phyloP scores from a whole-genome alignment of 2,329 filamentous ascomycete genomes.

The Scedosporium aurantiacum region DNA sequence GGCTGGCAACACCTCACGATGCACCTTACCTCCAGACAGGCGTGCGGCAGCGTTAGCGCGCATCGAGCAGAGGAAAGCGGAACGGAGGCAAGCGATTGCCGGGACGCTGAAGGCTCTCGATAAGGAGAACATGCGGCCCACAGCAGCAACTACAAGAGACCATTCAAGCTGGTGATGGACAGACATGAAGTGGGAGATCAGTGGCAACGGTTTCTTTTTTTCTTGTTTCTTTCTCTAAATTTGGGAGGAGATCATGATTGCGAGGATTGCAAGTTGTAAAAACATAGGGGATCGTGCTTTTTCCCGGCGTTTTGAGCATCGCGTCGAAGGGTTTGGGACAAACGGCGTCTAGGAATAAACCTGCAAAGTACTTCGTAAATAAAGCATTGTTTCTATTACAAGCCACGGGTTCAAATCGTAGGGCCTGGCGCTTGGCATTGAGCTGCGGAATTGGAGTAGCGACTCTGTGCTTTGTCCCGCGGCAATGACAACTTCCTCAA shows the following conservation, averaged over 20 bases:
- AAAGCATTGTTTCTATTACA: too few species aligned
- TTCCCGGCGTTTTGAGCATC: background rate
- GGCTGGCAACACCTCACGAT: slow-evolving; percentile 28
- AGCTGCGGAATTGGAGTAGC: too few species aligned
- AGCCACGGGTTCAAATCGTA: too few species aligned
- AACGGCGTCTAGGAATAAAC: too few species aligned
- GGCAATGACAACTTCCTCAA: too few species aligned
- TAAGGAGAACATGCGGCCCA: slow-evolving; percentile 41
- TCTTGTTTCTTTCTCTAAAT: background rate
- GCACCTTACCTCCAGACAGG: slow-evolving; percentile 37
- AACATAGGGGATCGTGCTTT: background rate
- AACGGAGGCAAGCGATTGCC: slow-evolving; percentile 29
- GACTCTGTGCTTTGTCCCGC: too few species aligned
- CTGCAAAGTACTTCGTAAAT: too few species aligned
- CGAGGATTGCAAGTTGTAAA: background rate
- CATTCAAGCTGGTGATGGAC: background rate
- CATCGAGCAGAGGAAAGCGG: slow-evolving; percentile 41
- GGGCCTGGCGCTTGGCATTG: too few species aligned
- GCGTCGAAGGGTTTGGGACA: background rate
- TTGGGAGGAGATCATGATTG: background rate
- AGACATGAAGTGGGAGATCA: background rate
- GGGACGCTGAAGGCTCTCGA: slow-evolving; percentile 21
- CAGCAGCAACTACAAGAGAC: background rate
- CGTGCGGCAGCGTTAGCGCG: slow-evolving; percentile 43
- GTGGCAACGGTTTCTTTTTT: background rate